Evolutionary conservation across 2,329 filamentous ascomycete species (phyloP).

Genomic region (Phialemoniopsis sp.): DNA sequence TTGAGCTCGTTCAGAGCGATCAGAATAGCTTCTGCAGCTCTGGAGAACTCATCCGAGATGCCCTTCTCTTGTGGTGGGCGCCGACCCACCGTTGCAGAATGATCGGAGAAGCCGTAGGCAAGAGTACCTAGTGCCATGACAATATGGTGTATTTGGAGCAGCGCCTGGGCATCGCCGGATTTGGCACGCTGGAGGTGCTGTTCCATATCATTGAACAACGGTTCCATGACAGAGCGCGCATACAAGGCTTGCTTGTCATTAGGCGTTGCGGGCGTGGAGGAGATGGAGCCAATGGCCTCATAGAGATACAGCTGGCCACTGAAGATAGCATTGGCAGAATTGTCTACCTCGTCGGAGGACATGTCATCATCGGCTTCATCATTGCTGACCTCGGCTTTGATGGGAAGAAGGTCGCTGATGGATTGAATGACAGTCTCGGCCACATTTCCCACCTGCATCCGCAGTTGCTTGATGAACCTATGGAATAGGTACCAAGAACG

Average conservation of each 20-base stretch:
- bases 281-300: conserved; percentile 89
- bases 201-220: conserved; percentile 87
- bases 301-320: conserved; percentile 90
- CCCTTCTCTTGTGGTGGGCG: conserved; percentile 53
- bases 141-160: conserved; percentile 90
- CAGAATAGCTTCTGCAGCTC: conserved; percentile 84
- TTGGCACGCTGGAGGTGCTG: conserved; percentile 72
- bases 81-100: conserved; percentile 46
- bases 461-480: conserved; percentile 83
- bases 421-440: conserved; percentile 90
- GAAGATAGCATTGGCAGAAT: conserved; percentile 87
- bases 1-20: conserved; percentile 84
- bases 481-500: conserved; percentile 97
- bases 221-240: conserved; percentile 81
- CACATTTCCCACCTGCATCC: conserved; percentile 79
- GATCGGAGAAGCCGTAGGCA: conserved; percentile 89
- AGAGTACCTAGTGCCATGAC: conserved; percentile 94
- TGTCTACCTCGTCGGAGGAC: conserved; percentile 89
- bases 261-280: conserved; percentile 73
- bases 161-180: conserved; percentile 73
- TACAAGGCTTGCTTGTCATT: conserved; percentile 84
- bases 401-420: conserved; percentile 80
- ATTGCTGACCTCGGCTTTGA: conserved; percentile 82
- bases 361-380: conserved; percentile 83
- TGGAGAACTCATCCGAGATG: conserved; percentile 78